Evolutionary conservation across 2,329 filamentous ascomycete species (phyloP), one percentile per base, ranked within the genome.

Genomic region (Epichloe aotearoae): DNA sequence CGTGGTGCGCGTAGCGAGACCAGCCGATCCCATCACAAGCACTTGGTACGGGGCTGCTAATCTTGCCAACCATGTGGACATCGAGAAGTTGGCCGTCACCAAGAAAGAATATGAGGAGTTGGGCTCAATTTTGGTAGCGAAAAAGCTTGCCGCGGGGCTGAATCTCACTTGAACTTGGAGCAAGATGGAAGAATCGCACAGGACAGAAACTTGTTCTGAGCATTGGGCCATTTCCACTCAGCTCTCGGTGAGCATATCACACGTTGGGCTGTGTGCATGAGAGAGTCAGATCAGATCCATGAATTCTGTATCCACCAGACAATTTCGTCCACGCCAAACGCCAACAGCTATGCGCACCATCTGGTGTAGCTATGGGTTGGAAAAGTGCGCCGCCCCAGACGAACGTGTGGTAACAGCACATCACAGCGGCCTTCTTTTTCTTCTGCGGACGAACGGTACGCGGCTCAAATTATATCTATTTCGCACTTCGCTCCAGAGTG

Each of bases 91-190:
- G 12, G 76, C 81, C 2, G 86, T 96, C n/a, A 93, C 87, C 0
- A 88, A 86, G 63, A 78, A 86, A 54, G 88, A 98, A 62, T 98
- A 98, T 64, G 81, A 93, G 48, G 93, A 98, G 66, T 70, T 89
- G 61, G 93, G 93, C 8, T 79, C 77, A 50, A 72, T 70, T 1
- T 91, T 87, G 86, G 75, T 86, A 23, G 80, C 80, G 30, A 82
- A 80, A 59, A 87, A 79, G 61, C 93, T 95, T 63, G 72, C 71
- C 0, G 57, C 52, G 1, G 56, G 51, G 17, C 40, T 53, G 37
- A 39, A 37, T 26, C 38, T 50, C 2, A 55, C 54, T 10, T 56
- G 43, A 55, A 10, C 2, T 2, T 4, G 19, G 7, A 7, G 1
- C 19, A n/a, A 17, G 3, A 33, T 17, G 10, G 14, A 30, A 17